Evolutionary conservation across 2,329 filamentous ascomycete genomes (phyloP), one percentile per base, ranked within the genome.

Genomic region (Epichloe festucae): DNA sequence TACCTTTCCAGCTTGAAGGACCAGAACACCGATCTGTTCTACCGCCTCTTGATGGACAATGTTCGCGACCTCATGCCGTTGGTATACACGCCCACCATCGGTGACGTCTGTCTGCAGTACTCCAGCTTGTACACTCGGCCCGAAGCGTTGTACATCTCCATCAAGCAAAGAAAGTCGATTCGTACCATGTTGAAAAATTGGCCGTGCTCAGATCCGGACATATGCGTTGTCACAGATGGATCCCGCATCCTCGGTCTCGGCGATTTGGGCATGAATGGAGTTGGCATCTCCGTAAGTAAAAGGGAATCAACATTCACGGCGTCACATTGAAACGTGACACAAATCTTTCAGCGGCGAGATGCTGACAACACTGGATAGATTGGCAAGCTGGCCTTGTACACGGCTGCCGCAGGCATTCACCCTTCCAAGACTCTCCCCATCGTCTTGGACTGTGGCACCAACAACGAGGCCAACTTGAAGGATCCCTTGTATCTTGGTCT

Each of bases 91-190:
- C 87, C 87, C 45, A 90, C 87, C 63, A 89, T 98, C 62, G 93
- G 93, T 62, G 91, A 97, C 67, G 93, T 95, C 59, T 98, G 93
- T 73, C 76, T 95, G 66, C 85, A 91, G 71, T 98, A 95, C 81
- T 95, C 90, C 40, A 89, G 91, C 62, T 81, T 97, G 61, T 97
- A 95, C 75, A 94, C 90, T 54, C 86, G 90, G 59, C 90, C 93
- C 21, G 93, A 97, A 76, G 89, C 86, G 58, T 79, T 97, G 70
- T 98, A 97, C 74, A 87, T 98, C 58, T 96, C 90, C 55, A 96
- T 88, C 71, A 87, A 89, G 70, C 91, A 98, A 74, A 84, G 87
- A 58, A 93, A 90, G 64, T 89, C 91, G 56, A 87, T 97, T 57
- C 81, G 82, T 62, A 84, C 86, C 45, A 90, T 97, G 66, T 82